Conservation (phyloP, 2,329 filamentous ascomycete genomes). For the Trichoderma arundinaceum region DNA sequence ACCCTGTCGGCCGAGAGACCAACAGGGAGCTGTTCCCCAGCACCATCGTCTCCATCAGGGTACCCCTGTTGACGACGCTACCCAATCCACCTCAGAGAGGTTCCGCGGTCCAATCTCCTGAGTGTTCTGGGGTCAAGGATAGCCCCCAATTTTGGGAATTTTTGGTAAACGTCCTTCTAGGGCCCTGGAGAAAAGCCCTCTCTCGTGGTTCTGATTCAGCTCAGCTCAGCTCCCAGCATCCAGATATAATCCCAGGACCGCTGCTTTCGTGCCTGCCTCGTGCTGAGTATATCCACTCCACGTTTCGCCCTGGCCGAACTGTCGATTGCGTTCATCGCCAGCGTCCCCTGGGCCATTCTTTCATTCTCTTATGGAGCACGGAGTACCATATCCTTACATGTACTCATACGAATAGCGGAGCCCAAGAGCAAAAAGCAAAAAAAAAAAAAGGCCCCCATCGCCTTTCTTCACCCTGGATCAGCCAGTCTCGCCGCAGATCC, state of each 20-base stretch:
- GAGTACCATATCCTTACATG: conserved; percentile 25
- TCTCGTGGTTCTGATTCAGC: conserved; percentile 16
- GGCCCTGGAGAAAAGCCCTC: conserved; percentile 17
- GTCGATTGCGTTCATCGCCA: conserved; percentile 18
- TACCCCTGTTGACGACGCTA: conserved; percentile 24
- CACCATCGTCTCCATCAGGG: conserved; percentile 22
- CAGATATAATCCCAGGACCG: conserved; percentile 21
- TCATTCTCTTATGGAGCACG: conserved; percentile 25
- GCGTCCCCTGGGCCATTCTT: conserved; percentile 15
- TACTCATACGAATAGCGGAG: conserved; percentile 30
- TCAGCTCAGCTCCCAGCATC: conserved; percentile 23
- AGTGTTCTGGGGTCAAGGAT: conserved; percentile 24
- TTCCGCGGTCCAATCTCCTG: conserved; percentile 28
- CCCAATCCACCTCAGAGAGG: conserved; percentile 1
- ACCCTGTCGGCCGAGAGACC: conserved; percentile 21
- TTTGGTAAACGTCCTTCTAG: not conserved
- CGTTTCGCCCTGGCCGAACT: conserved; percentile 26
- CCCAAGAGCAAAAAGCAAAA: conserved; percentile 14
- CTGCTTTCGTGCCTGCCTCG: conserved; percentile 21
- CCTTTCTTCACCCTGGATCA: conserved; percentile 35
- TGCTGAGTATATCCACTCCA: conserved; percentile 30
- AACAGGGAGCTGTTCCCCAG: conserved; percentile 30
- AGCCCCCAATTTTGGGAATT: conserved; percentile 27
- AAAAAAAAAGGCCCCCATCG: conserved; percentile 17
- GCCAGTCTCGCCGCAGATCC: conserved; percentile 34